phyloP scores from a whole-genome alignment of 176 grass and related monocot genomes.

The Oryza nivara region DNA sequence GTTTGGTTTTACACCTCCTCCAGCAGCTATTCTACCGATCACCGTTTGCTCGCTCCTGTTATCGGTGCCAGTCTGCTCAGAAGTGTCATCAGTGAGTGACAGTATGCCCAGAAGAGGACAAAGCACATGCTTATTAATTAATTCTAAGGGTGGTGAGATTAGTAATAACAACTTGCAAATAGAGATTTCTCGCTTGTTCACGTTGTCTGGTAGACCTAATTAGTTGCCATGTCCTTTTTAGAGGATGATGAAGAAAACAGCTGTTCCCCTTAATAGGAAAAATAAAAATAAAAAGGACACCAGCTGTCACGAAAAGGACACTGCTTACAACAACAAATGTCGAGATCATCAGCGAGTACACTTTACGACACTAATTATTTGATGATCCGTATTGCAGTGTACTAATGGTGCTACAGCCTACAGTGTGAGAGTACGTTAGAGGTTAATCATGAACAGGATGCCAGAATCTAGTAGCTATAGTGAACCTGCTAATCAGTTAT shows the following conservation, averaged over 20 bases:
- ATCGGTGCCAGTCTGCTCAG: background rate
- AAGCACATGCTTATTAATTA: background rate
- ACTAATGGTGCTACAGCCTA: background rate
- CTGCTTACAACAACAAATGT: background rate
- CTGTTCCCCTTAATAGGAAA: background rate
- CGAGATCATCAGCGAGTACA: background rate
- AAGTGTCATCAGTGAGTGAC: background rate
- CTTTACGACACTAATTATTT: background rate
- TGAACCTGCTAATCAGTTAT: slow-evolving; percentile 4
- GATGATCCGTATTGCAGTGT: background rate
- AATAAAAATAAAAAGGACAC: background rate
- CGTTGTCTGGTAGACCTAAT: slow-evolving; percentile 53
- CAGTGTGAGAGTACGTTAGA: background rate
- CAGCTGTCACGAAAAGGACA: slow-evolving; percentile 14
- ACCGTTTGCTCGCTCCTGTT: background rate
- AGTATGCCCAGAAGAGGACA: background rate
- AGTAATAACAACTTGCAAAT: slow-evolving; percentile 3
- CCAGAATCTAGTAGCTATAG: slow-evolving; percentile 6
- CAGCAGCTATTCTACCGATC: background rate
- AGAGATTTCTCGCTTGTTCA: background rate
- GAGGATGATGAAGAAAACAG: background rate
- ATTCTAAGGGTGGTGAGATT: slow-evolving; percentile 28
- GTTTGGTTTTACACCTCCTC: background rate
- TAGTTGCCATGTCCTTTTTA: slow-evolving; percentile 40
- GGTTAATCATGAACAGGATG: background rate